phyloP scores from a whole-genome alignment of 176 grass and related monocot species.

The Aegilops bicornis region DNA sequence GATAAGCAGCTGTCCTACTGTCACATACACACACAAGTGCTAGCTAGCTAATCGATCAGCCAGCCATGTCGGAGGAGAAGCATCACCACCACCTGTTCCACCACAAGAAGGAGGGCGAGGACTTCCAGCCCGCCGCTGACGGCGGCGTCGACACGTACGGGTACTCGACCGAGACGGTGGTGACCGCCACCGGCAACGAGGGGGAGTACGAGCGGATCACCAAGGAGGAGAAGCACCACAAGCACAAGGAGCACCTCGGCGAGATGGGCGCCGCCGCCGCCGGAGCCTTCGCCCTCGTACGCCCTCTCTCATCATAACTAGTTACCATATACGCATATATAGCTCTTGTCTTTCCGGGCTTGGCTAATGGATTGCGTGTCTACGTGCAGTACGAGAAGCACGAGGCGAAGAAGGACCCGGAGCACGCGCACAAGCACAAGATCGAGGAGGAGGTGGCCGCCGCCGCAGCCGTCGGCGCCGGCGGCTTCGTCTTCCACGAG shows the following conservation, averaged over 20 bases:
- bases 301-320: neutral
- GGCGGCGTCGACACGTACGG: slow-evolving; percentile 22
- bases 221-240: slow-evolving; percentile 88
- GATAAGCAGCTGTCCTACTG: neutral
- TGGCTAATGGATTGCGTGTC: too few species aligned
- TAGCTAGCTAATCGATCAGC: neutral
- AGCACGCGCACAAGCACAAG: slow-evolving; percentile 80
- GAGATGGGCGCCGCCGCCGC: slow-evolving; percentile 55
- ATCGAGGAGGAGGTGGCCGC: slow-evolving; percentile 79
- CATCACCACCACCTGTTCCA: slow-evolving; percentile 51
- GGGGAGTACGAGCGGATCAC: slow-evolving; percentile 48
- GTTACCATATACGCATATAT: too few species aligned
- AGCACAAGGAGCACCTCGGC: slow-evolving; percentile 85
- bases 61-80: slow-evolving; percentile 61
- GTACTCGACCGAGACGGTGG: slow-evolving; percentile 50
- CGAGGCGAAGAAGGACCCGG: slow-evolving; percentile 85
- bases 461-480: slow-evolving; percentile 55
- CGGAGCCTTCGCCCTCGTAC: slow-evolving; percentile 78
- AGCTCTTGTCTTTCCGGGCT: too few species aligned
- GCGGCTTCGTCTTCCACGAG: slow-evolving; percentile 83
- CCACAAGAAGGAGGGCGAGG: slow-evolving; percentile 67
- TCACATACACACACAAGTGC: neutral
- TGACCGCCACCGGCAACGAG: slow-evolving; percentile 30
- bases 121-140: neutral
- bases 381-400: slow-evolving; percentile 80